phyloP scores from a whole-genome alignment of 495 filamentous ascomycete genomes.

The Neurospora intermedia region DNA sequence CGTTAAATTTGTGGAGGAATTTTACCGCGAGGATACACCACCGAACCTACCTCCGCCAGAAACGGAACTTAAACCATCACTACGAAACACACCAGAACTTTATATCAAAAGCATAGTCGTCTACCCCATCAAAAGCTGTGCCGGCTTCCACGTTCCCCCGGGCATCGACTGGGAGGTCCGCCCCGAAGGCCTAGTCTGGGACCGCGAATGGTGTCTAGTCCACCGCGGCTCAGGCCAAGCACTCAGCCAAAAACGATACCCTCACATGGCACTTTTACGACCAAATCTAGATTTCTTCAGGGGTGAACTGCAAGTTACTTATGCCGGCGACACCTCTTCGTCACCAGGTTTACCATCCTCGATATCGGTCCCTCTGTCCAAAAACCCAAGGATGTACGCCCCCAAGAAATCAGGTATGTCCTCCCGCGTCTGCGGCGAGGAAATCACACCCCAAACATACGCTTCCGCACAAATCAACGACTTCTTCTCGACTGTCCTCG shows the following conservation, averaged over 20 bases:
- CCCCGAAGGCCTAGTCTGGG: constrained; percentile 75
- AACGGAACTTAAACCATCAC: neutral
- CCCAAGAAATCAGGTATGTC: constrained; percentile 8
- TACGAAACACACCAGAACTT: constrained; percentile 10
- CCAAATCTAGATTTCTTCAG: constrained; percentile 55
- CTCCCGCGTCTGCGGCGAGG: constrained; percentile 72
- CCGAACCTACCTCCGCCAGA: neutral
- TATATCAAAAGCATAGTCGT: constrained; percentile 52
- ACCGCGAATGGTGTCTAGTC: constrained; percentile 87
- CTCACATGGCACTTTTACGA: constrained; percentile 69
- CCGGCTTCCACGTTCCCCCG: constrained; percentile 58
- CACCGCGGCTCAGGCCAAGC: constrained; percentile 70
- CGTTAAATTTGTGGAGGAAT: constrained; percentile 62
- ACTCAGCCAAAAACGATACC: constrained; percentile 73
- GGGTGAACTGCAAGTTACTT: constrained; percentile 42
- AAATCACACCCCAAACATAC: constrained; percentile 58
- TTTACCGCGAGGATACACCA: constrained; percentile 48
- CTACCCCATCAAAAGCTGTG: constrained; percentile 86
- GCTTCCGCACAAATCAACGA: constrained; percentile 47
- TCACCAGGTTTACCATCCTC: constrained; percentile 23
- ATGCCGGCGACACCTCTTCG: constrained; percentile 23
- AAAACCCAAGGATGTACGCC: constrained; percentile 40
- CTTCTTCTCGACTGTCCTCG: constrained; percentile 65
- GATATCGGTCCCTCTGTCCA: constrained; percentile 54
- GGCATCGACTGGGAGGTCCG: constrained; percentile 61